A percentile compares a stretch with the other conserved stretches of the same genome.
Conservation (phyloP, 2,329 filamentous ascomycete genomes). For the Aureobasidium sp. region DNA sequence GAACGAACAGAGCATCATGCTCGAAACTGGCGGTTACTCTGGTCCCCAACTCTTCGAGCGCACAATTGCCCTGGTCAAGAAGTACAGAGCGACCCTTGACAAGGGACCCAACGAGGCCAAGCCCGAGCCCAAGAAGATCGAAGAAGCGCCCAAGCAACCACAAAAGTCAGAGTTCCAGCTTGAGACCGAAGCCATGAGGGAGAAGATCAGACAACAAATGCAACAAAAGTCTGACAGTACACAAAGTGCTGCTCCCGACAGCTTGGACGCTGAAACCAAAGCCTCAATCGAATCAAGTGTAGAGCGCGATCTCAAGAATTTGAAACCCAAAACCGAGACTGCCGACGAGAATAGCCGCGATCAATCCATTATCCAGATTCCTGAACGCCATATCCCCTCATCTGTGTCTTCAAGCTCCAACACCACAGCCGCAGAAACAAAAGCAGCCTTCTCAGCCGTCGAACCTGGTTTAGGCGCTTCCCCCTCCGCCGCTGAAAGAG, state of each 20-base stretch:
- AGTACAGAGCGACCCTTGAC: conserved; percentile 57
- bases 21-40: conserved; percentile 81
- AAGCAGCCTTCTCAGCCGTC: not conserved
- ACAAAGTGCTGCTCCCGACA: not conserved
- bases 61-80: conserved; percentile 69
- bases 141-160: not conserved
- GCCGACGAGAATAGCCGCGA: conserved; percentile 24
- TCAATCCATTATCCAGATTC: conserved; percentile 28
- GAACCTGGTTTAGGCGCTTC: not conserved
- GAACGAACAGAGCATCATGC: conserved; percentile 60
- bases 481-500: not conserved
- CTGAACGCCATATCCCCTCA: conserved; percentile 22
- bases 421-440: not conserved
- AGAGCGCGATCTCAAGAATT: conserved; percentile 25
- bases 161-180: conserved; percentile 11
- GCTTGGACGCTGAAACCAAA: not conserved
- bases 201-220: not conserved
- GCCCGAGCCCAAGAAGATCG: not conserved
- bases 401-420: not conserved
- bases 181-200: not conserved
- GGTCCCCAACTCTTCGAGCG: conserved; percentile 82
- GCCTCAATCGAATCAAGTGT: conserved; percentile 22
- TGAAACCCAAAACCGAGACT: conserved; percentile 27
- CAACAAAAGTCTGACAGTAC: not conserved
- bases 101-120: conserved; percentile 32